Conservation (phyloP, 768 basidiomycete species). For the Hydnomerulius pinastri region DNA sequence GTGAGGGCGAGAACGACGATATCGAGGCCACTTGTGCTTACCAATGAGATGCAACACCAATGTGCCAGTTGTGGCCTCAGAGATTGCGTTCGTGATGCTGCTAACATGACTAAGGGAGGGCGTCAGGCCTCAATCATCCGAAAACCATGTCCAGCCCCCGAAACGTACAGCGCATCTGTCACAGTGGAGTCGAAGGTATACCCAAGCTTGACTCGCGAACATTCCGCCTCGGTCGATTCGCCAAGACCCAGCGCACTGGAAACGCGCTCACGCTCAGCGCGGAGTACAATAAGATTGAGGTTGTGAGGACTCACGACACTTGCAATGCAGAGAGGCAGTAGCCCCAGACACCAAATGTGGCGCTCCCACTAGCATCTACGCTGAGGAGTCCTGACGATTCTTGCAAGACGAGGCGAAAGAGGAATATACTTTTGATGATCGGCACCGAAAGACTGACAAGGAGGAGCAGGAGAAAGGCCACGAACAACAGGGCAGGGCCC, state of each 20-base stretch:
- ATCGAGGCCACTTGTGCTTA: constrained; percentile 18
- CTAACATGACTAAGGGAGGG: constrained; percentile 32
- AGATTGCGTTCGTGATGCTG: constrained; percentile 43
- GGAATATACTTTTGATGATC: constrained; percentile 56
- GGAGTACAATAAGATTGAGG: not conserved
- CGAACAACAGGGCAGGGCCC: constrained; percentile 45
- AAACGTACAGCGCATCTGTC: constrained; percentile 44
- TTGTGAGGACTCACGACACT: constrained; percentile 31
- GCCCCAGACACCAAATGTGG: constrained; percentile 64
- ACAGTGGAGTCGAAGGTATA: constrained; percentile 57
- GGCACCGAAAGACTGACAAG: constrained; percentile 64
- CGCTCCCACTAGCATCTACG: constrained; percentile 38
- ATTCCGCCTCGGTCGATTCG: constrained; percentile 40
- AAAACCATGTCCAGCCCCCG: constrained; percentile 1
- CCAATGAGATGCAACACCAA: constrained; percentile 60
- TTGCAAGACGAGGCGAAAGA: constrained; percentile 50
- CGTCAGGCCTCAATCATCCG: constrained; percentile 9
- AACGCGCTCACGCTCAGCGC: not conserved
- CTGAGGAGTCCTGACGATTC: constrained; percentile 34
- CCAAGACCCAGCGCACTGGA: constrained; percentile 46
- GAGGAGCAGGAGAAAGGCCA: constrained; percentile 61
- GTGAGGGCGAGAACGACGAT: constrained; percentile 2
- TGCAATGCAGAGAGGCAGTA: constrained; percentile 55
- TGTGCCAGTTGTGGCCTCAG: constrained; percentile 45
- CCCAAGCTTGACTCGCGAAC: constrained; percentile 51